Evolutionary conservation across 179 eudicot genomes (phyloP), one percentile per base, ranked within the genome.

Genomic region (Pouteria campechiana): DNA sequence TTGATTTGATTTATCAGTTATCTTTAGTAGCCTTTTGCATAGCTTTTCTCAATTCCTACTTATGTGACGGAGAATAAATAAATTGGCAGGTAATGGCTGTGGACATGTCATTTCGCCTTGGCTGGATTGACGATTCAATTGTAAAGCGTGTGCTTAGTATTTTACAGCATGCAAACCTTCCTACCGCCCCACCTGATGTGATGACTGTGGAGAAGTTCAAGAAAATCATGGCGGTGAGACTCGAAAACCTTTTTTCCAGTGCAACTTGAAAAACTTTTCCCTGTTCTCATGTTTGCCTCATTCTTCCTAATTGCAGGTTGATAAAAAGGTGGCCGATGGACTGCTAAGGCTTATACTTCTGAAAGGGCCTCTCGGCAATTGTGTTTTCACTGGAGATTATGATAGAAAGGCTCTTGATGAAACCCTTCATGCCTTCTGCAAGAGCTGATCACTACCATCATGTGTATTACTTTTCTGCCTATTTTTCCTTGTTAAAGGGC

Each of bases 311-410:
- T 17, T 17, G 52, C 73, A 90, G 98, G 94, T 90, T 46, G 98
- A 90, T 65, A 90, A 90, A 70, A 90, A 90, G 72, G 98, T 90
- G 28, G 98, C 96, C 11, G 94, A 90, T 58, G 98, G 98, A 21
- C 74, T 74, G 54, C 63, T 90, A 54, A 72, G 98, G 60, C 98
- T 90, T 66, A 82, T 90, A 44, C 98, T 90, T 44, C 41, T 90
- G 66, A 82, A 86, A 60, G 96, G 98, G 40, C 79, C 94, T 8
- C 50, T 90, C 5, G 98, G 96, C 18, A 79, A 75, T 39, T 90
- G 98, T 32, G 92, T 86, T 19, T 90, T 90, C 48, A 90, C 96
- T 4, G 88, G 90, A 4, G 96, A 90, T 24, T 90, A 76, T 24
- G 94, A 90, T 28, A 57, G 74, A 42, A 64, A 82, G 29, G 94